A percentile compares a stretch with the other conserved stretches of the same genome.
These are phyloP conservation scores for Exserohilum turcica DNA, from an alignment of 2,329 filamentous ascomycete species.

Conservation along the genomic window DNA sequence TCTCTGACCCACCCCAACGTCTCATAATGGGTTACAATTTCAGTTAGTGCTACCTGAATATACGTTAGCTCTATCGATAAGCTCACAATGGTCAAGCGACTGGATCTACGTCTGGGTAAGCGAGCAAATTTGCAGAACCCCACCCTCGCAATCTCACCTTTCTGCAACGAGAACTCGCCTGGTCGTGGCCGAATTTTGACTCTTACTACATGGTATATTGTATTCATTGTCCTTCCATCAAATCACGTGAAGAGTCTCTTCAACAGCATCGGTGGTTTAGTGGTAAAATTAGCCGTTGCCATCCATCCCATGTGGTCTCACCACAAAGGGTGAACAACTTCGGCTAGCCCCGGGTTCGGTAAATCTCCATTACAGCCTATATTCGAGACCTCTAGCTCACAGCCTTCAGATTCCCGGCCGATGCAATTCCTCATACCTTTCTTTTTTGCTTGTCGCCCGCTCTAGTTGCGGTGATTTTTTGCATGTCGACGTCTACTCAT, in stretches of 20 bases:
- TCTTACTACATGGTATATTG: neutral
- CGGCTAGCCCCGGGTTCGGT: conserved; percentile 12
- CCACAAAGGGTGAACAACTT: neutral
- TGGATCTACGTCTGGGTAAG: neutral
- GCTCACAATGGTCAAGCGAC: neutral
- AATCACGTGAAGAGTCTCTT: neutral
- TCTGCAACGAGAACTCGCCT: too few relatives aligned
- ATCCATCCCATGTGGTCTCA: neutral
- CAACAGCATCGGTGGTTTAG: conserved; percentile 19
- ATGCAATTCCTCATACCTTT: neutral
- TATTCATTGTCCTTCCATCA: neutral
- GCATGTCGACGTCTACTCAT: too few relatives aligned
- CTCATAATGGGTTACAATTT: too few relatives aligned
- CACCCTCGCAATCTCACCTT: neutral
- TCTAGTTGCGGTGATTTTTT: too few relatives aligned
- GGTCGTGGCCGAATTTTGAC: neutral
- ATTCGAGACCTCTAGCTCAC: neutral
- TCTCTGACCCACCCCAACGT: too few relatives aligned
- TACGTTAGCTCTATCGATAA: neutral
- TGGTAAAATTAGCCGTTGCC: conserved; percentile 23
- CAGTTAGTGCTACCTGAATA: neutral
- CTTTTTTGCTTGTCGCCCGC: conserved; percentile 2
- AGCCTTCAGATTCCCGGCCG: neutral
- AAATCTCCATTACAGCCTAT: neutral
- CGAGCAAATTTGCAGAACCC: conserved; percentile 6